Evolutionary conservation across 169 alveolate species (phyloP).

Genomic region (Plasmodium knowlesi): DNA sequence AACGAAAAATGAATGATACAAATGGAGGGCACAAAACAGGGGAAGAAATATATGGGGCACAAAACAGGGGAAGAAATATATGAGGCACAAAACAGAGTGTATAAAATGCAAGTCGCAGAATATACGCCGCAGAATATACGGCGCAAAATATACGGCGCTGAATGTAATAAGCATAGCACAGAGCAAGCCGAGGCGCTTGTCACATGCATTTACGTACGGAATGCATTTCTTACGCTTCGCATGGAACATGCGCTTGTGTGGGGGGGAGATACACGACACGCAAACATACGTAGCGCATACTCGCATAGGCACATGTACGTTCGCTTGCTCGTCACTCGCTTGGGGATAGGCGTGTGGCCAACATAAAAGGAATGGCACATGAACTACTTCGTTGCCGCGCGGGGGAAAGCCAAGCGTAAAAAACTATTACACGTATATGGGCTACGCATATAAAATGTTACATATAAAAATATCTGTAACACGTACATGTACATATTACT

Average conservation of each 20-base stretch:
- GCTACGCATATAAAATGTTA: background rate
- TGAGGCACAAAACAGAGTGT: background rate
- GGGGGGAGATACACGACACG: background rate
- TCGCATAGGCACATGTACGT: conserved; percentile 7
- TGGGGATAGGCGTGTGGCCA: background rate
- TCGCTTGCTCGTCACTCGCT: background rate
- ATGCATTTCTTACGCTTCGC: conserved; percentile 1
- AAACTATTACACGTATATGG: background rate
- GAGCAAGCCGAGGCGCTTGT: background rate
- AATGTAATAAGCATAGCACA: background rate
- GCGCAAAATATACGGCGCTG: background rate
- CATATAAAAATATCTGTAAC: background rate
- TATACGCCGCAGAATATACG: background rate
- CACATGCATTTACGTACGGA: background rate
- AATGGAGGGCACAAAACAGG: conserved; percentile 1
- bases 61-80: background rate
- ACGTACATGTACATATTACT: background rate
- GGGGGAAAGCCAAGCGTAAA: background rate
- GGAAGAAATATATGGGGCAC: background rate
- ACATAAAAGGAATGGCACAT: background rate
- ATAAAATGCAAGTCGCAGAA: background rate
- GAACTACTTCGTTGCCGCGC: background rate
- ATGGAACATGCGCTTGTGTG: background rate
- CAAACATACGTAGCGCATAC: background rate
- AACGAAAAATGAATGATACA: background rate